phyloP scores from a whole-genome alignment of 352 stramenopile species.

The Phytopythium cucurbitacearum region DNA sequence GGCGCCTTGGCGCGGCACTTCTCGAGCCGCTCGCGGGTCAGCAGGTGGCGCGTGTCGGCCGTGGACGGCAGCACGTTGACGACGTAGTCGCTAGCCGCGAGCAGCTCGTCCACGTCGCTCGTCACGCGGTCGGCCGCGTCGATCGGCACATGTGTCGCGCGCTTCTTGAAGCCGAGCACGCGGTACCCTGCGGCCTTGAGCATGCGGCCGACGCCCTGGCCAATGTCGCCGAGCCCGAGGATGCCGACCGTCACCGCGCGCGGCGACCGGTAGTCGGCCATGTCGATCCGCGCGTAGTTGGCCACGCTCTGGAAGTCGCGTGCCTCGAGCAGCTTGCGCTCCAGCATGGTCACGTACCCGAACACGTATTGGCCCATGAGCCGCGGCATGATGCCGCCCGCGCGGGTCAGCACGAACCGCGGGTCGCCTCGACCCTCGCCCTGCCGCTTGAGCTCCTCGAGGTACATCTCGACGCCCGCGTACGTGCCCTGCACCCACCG shows the following conservation, averaged over 20 bases:
- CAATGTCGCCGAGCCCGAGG: constrained; percentile 46
- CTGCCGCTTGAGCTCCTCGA: constrained; percentile 9
- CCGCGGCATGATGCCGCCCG: constrained; percentile 31
- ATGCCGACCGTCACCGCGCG: constrained; percentile 39
- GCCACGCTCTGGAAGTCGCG: constrained; percentile 21
- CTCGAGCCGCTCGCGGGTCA: constrained; percentile 44
- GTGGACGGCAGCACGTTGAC: constrained; percentile 85
- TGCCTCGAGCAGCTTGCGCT: constrained; percentile 29
- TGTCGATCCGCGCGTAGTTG: constrained; percentile 18
- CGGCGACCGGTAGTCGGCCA: constrained; percentile 20
- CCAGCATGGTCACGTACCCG: constrained; percentile 33
- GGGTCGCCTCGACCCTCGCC: constrained; percentile 1
- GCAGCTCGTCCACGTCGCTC: constrained; percentile 40
- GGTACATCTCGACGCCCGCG: constrained; percentile 31
- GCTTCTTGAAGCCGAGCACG: constrained; percentile 56
- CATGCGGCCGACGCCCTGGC: constrained; percentile 39
- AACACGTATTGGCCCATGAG: constrained; percentile 45
- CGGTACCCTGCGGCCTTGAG: constrained; percentile 39
- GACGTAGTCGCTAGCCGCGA: constrained; percentile 65
- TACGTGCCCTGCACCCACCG: constrained; percentile 42
- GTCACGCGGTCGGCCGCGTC: constrained; percentile 30
- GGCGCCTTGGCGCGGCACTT: constrained; percentile 41
- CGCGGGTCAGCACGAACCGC: constrained; percentile 29
- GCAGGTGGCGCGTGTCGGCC: constrained; percentile 47
- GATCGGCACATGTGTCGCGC: constrained; percentile 11